Conservation (phyloP, 2,329 filamentous ascomycete species). For the Colletotrichum salicis region DNA sequence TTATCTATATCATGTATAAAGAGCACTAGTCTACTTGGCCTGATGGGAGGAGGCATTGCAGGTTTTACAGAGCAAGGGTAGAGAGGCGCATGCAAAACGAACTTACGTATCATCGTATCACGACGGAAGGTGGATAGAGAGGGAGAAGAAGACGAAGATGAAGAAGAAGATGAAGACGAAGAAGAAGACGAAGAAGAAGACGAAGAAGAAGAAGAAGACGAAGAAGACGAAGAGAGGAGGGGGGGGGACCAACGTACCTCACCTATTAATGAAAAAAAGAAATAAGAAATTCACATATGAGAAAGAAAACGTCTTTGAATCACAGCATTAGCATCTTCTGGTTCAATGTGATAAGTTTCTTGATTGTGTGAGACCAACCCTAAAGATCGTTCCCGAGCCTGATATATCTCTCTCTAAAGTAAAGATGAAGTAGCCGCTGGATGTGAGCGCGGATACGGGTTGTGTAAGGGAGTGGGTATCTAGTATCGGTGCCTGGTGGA, state of each 20-base stretch:
- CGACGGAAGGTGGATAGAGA: slow-evolving; percentile 24
- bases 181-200: background rate
- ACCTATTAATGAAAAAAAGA: slow-evolving; percentile 26
- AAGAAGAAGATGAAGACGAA: background rate
- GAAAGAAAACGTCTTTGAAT: slow-evolving; percentile 2
- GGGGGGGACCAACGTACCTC: slow-evolving; percentile 10
- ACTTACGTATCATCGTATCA: slow-evolving; percentile 30
- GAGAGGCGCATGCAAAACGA: slow-evolving; percentile 23
- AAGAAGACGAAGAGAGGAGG: background rate
- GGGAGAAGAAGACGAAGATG: background rate
- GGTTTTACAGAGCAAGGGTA: background rate
- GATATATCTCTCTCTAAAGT: background rate
- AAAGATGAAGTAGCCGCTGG: background rate
- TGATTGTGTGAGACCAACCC: slow-evolving; percentile 43
- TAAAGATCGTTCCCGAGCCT: slow-evolving; percentile 18
- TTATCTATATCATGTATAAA: background rate
- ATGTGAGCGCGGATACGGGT: background rate
- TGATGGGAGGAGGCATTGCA: background rate
- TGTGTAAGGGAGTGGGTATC: background rate
- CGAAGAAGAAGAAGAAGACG: background rate
- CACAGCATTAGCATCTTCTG: slow-evolving; percentile 33
- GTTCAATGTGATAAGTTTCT: slow-evolving; percentile 14
- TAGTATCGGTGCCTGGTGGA: slow-evolving; percentile 52
- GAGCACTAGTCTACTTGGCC: background rate
- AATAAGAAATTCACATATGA: slow-evolving; percentile 9